Conservation (phyloP, 805 yeast species). For the Nakazawaea siamensis region DNA sequence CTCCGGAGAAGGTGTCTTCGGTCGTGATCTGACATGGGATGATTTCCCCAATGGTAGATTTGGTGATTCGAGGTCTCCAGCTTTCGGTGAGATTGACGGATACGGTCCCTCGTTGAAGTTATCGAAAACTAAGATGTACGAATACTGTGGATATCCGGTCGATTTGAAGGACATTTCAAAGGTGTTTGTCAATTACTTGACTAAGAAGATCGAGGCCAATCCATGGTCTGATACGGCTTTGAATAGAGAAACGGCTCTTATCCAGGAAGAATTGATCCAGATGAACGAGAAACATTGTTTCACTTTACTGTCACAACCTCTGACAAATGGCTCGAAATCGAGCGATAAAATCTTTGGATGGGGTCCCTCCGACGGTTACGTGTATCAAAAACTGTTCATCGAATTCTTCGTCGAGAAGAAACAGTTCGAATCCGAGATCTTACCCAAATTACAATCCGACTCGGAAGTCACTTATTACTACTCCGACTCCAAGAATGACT, state of each 20-base stretch:
- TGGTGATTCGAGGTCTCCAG: constrained; percentile 93
- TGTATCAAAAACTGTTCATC: constrained; percentile 92
- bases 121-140: constrained; percentile 54
- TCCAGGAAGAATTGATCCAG: constrained; percentile 83
- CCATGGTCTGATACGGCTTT: constrained; percentile 92
- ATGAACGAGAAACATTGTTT: constrained; percentile 69
- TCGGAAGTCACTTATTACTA: constrained; percentile 65
- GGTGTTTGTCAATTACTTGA: constrained; percentile 64
- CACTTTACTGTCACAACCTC: constrained; percentile 95
- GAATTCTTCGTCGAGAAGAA: constrained; percentile 72
- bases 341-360: constrained; percentile 91
- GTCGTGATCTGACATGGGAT: constrained; percentile 94
- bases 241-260: constrained; percentile 83
- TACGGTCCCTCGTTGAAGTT: constrained; percentile 89
- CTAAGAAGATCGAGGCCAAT: constrained; percentile 64
- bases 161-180: constrained; percentile 49
- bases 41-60: constrained; percentile 94
- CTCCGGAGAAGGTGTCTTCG: constrained; percentile 75
- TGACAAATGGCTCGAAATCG: constrained; percentile 70
- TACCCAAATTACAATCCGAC: constrained; percentile 39
- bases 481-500: constrained; percentile 52
- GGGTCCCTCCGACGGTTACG: constrained; percentile 89
- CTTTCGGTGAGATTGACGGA: constrained; percentile 97
- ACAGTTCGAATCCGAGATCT: constrained; percentile 54
- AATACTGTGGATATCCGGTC: constrained; percentile 76